phyloP scores from a whole-genome alignment of 352 stramenopile genomes.

The Globisporangium solare region DNA sequence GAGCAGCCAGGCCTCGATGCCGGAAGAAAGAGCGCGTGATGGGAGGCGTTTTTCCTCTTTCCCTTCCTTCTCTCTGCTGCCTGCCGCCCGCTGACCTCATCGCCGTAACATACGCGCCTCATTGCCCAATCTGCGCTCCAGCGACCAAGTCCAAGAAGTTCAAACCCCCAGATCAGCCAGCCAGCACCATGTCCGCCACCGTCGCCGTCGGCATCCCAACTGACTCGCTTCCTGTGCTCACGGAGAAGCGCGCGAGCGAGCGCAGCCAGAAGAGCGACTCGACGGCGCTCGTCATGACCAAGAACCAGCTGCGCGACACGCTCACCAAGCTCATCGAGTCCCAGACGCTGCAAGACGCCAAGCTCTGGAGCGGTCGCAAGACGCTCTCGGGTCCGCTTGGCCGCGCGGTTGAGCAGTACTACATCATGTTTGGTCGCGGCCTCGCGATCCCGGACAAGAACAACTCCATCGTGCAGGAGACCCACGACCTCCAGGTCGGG shows the following conservation, averaged over 20 bases:
- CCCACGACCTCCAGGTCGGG: constrained; percentile 15
- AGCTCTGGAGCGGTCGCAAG: constrained; percentile 15
- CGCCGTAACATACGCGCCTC: too few species aligned
- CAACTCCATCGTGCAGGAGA: constrained; percentile 5
- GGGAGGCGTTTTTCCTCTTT: too few species aligned
- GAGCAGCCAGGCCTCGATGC: too few species aligned
- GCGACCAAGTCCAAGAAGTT: not conserved
- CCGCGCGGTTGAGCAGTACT: constrained; percentile 17
- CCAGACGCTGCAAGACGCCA: constrained; percentile 11
- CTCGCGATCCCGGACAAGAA: constrained; percentile 8
- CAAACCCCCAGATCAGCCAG: not conserved
- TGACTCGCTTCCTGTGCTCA: constrained; percentile 7
- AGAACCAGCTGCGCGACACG: constrained; percentile 11
- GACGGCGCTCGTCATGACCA: not conserved
- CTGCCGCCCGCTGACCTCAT: too few species aligned
- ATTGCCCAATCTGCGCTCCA: not conserved
- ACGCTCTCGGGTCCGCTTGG: constrained; percentile 9
- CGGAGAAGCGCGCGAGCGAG: constrained; percentile 10
- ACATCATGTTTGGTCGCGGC: constrained; percentile 14
- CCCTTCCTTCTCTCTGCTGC: too few species aligned
- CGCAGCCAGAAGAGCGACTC: constrained; percentile 11
- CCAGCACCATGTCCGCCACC: not conserved
- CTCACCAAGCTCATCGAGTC: constrained; percentile 11
- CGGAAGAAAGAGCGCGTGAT: too few species aligned
- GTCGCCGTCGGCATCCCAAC: constrained; percentile 1